Evolutionary conservation across 2,329 filamentous ascomycete genomes (phyloP).

Genomic region (Xylariomycetidae sp.): DNA sequence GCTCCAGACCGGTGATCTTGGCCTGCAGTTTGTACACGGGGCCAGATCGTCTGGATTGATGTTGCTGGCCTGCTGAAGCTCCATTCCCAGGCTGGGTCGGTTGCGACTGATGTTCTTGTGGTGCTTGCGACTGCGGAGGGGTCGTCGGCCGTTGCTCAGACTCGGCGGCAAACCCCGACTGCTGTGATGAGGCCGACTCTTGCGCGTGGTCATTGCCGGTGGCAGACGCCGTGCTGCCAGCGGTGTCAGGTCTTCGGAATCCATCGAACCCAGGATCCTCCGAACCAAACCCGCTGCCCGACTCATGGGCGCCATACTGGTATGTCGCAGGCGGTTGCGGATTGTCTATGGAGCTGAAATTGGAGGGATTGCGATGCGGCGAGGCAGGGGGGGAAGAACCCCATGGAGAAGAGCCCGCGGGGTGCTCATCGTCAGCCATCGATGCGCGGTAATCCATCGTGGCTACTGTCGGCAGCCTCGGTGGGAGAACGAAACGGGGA

Average conservation of each 20-base stretch:
- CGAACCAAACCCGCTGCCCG: slow-evolving; percentile 37
- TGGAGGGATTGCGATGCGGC: slow-evolving; percentile 39
- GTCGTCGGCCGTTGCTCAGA: slow-evolving; percentile 14
- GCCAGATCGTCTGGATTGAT: slow-evolving; percentile 51
- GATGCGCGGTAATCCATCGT: slow-evolving; percentile 55
- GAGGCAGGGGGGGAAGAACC: slow-evolving; percentile 47
- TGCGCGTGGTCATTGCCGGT: slow-evolving; percentile 31
- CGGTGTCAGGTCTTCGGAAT: slow-evolving; percentile 41
- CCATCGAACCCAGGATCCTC: slow-evolving; percentile 32
- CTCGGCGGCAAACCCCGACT: slow-evolving; percentile 18
- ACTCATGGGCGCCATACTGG: slow-evolving; percentile 34
- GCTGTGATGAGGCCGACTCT: slow-evolving; percentile 24
- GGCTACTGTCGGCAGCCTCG: slow-evolving; percentile 3
- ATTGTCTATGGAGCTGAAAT: slow-evolving; percentile 35
- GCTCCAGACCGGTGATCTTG: slow-evolving; percentile 89
- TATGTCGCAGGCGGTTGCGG: slow-evolving; percentile 36
- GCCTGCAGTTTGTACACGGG: slow-evolving; percentile 82
- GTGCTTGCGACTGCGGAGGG: slow-evolving; percentile 16
- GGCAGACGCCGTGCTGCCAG: slow-evolving; percentile 40
- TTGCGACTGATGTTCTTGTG: slow-evolving; percentile 15
- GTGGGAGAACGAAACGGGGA: slow-evolving; percentile 5
- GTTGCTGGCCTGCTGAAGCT: slow-evolving; percentile 18
- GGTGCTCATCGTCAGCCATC: slow-evolving; percentile 48
- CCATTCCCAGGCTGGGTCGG: too few species aligned
- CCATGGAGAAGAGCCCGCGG: slow-evolving; percentile 49